Evolutionary conservation across 305 asterid species (phyloP).

Genomic region (Solanum chacoense): DNA sequence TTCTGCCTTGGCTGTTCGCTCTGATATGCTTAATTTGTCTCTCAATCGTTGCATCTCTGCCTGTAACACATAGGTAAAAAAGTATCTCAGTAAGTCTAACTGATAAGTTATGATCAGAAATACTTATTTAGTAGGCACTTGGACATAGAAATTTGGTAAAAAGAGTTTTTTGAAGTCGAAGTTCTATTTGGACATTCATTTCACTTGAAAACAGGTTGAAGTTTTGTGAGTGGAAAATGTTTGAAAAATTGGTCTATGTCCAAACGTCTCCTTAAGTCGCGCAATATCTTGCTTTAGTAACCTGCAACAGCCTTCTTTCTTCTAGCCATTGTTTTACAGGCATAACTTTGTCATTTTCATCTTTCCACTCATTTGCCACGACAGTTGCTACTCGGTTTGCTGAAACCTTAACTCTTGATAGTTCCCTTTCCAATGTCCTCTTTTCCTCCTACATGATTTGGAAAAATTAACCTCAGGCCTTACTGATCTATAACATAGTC

Average conservation of each 20-base stretch:
- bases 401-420: slow-evolving; percentile 73
- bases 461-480: not conserved
- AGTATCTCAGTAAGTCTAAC: not conserved
- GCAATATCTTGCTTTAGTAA: not conserved
- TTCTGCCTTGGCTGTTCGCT: slow-evolving; percentile 74
- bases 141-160: not conserved
- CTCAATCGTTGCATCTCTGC: slow-evolving; percentile 52
- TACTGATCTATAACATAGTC: not conserved
- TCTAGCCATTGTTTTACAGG: slow-evolving; percentile 96
- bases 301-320: slow-evolving; percentile 81
- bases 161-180: not conserved
- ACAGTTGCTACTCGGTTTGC: slow-evolving; percentile 71
- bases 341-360: slow-evolving; percentile 81
- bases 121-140: not conserved
- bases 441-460: slow-evolving; percentile 60
- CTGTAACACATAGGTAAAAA: not conserved
- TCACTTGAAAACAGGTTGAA: not conserved
- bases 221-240: not conserved
- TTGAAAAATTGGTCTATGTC: not conserved
- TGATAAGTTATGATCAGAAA: not conserved
- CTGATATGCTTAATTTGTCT: slow-evolving; percentile 61
- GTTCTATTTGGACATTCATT: not conserved
- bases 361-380: slow-evolving; percentile 96
- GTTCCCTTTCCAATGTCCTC: slow-evolving; percentile 81
- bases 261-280: not conserved